These are phyloP conservation scores for Trapa incisa DNA, from an alignment of 345 rosid genomes.

Conservation along the genomic window DNA sequence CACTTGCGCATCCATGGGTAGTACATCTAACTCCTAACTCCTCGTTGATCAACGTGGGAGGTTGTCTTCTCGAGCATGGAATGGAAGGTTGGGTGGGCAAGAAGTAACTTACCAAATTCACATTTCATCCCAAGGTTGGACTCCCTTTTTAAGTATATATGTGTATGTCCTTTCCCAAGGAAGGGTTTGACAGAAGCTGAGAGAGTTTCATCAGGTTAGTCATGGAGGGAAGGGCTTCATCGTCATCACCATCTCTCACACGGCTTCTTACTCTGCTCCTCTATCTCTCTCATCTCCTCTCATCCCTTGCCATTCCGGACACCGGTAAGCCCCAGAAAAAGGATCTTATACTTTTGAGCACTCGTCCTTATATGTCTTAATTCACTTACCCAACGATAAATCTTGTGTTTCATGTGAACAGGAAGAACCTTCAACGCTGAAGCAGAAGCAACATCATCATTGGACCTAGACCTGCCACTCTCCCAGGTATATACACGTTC, in stretches of 20 bases:
- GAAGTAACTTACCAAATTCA: too few species aligned
- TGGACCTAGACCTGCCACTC: background rate
- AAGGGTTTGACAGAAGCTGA: background rate
- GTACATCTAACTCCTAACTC: too few species aligned
- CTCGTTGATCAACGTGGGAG: too few species aligned
- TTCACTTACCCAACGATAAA: background rate
- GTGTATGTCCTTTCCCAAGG: too few species aligned
- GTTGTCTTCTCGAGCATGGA: too few species aligned
- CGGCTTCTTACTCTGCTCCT: background rate
- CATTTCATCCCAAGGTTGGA: too few species aligned
- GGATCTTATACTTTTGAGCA: background rate
- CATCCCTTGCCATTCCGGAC: slow-evolving; percentile 1
- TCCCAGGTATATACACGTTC: background rate
- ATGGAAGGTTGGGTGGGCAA: too few species aligned
- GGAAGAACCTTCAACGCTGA: background rate
- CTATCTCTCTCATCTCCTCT: background rate
- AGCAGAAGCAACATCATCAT: background rate
- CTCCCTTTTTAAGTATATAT: too few species aligned
- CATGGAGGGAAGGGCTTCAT: background rate
- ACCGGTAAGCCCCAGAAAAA: background rate
- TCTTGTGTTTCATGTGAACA: background rate
- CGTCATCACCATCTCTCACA: background rate
- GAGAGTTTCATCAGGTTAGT: background rate
- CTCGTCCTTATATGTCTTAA: background rate
- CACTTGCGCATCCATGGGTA: too few species aligned